phyloP scores from a whole-genome alignment of 495 filamentous ascomycete genomes.

The Friedmanniomyces simplex region DNA sequence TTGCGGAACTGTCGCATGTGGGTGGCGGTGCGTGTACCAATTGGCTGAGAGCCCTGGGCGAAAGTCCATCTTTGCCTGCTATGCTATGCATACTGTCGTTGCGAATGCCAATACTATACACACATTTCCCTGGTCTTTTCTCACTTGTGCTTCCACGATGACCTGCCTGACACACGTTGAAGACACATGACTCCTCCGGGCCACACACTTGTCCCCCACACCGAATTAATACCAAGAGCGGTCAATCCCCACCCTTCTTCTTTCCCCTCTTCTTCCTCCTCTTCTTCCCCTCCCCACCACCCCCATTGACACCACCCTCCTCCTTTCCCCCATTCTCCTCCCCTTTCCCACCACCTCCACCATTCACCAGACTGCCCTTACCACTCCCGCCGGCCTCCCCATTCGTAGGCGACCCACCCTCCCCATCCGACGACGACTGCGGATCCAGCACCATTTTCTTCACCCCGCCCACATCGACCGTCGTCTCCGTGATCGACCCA shows the following conservation, averaged over 20 bases:
- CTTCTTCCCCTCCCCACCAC: constrained; percentile 6
- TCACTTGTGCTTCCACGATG: neutral
- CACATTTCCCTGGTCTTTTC: neutral
- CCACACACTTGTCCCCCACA: neutral
- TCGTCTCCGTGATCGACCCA: constrained; percentile 82
- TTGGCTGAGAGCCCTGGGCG: too few relatives aligned
- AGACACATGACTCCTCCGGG: neutral
- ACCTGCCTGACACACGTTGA: neutral
- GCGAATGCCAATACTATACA: neutral
- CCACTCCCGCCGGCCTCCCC: neutral
- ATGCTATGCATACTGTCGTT: neutral
- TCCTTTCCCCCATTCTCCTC: neutral
- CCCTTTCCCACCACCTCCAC: neutral
- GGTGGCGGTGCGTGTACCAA: too few relatives aligned
- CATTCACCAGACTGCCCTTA: neutral
- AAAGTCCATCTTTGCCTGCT: too few relatives aligned
- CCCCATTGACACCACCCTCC: constrained; percentile 8
- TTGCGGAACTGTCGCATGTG: too few relatives aligned
- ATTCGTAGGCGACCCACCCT: constrained; percentile 11
- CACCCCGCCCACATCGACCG: constrained; percentile 69
- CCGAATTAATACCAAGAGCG: neutral
- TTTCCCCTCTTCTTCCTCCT: constrained; percentile 22
- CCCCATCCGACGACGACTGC: constrained; percentile 41
- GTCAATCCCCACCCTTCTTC: constrained; percentile 16
- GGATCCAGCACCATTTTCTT: constrained; percentile 78